These are phyloP conservation scores for Hirschfeldia incana DNA, from an alignment of 345 rosid genomes.

Conservation along the genomic window DNA sequence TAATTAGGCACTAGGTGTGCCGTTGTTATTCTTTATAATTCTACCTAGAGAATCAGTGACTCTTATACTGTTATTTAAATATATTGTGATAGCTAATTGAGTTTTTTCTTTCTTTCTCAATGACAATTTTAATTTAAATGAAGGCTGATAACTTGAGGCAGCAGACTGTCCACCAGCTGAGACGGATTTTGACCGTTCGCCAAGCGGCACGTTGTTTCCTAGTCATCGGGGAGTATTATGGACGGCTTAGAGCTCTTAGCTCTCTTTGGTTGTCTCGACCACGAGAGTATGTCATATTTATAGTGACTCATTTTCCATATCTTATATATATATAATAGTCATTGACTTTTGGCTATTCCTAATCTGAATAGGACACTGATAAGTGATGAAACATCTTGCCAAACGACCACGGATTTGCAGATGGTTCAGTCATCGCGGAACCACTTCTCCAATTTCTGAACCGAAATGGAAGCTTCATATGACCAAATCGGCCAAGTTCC, in stretches of 20 bases:
- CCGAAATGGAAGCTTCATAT: slow-evolving; percentile 1
- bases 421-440: slow-evolving; percentile 72
- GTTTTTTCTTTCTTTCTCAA: background rate
- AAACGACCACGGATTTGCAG: slow-evolving; percentile 73
- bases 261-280: slow-evolving; percentile 93
- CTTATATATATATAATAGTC: background rate
- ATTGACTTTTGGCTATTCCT: background rate
- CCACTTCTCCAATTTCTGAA: slow-evolving; percentile 72
- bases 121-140: background rate
- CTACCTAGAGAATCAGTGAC: background rate
- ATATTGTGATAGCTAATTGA: background rate
- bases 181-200: slow-evolving; percentile 71
- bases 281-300: slow-evolving; percentile 61
- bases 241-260: slow-evolving; percentile 82
- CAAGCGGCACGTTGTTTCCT: slow-evolving; percentile 89
- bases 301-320: background rate
- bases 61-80: background rate
- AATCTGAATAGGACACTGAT: slow-evolving; percentile 51
- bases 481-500: slow-evolving; percentile 12
- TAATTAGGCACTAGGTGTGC: slow-evolving; percentile 20
- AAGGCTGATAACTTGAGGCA: slow-evolving; percentile 97
- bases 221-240: slow-evolving; percentile 86
- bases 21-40: background rate
- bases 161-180: slow-evolving; percentile 84
- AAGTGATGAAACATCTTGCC: slow-evolving; percentile 78